Evolutionary conservation across 2,329 filamentous ascomycete genomes (phyloP), one percentile per base, ranked within the genome.

Genomic region (Dothistroma septosporum): DNA sequence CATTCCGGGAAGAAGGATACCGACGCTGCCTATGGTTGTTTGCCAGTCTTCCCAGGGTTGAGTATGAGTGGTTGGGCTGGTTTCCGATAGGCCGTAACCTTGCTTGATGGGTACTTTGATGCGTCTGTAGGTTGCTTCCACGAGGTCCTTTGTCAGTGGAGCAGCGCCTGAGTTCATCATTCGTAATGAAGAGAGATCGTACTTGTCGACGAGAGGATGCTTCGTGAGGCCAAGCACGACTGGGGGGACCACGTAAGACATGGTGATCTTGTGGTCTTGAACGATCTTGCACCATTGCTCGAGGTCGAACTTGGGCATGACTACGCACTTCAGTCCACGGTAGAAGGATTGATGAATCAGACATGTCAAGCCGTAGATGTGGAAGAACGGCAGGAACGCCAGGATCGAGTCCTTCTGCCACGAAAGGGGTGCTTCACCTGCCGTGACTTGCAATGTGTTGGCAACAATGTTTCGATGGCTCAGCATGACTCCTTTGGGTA

Each of bases 401-500:
- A 96, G 75, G 35, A 93, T 78, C 58, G 83, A 85, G 71, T 96
- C 92, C 73, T 69, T 76, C 74, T 73, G 76, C 64, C 16, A 74
- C 70, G 75, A 93, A 92, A 83, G 68, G 12, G 59, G 64, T 2
- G 52, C 54, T 65, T 79, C 76, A 12, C 67, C 72, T 37, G 73
- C 71, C 57, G 71, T 74, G 58, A 78, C 72, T 72, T 79, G 77
- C 66, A 80, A 65, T 0, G 75, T 74, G 73, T 96, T 96, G 62
- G 90, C 79, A 14, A 95, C 84, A 60, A 96, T 87, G 73, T 97
- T 97, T 65, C 78, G 75, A 75, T 97, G 93, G 11, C 86, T 89
- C 28, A 97, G 80, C 84, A 91, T 89, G n/a, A 97, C 93, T 14
- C 92, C 92, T 76, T 97, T 97, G 0, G 92, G 92, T 57, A 92